Base-by-base conservation (phyloP, 441 rosid species). In the Metrosideros polymorpha region DNA sequence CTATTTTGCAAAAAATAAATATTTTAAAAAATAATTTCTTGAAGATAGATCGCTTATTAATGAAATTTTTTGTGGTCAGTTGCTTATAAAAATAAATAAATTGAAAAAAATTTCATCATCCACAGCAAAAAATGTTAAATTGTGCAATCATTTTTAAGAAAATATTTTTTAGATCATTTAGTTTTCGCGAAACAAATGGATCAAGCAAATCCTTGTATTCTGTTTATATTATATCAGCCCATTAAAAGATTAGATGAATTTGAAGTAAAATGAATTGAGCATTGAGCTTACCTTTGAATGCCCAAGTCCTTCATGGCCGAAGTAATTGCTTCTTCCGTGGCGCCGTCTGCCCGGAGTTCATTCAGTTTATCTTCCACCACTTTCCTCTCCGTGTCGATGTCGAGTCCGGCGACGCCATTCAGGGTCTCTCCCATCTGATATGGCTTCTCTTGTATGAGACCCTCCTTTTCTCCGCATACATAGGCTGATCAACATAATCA, bases 401-500 rank as follows among this genome's bases (percentile, higher is more conserved):
- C 94, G 82, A 97, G 90, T 47, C 94, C 94, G 6, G 86, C 27
- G 8, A 83, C 84, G 13, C 97, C 98, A 42, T 91, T 95, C 3
- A 96, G 93, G n/a, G 94, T 88, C 88, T 95, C 97, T 0, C 97
- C 98, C 91, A 92, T 88, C 2, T 25, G 49, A 63, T 89, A 94
- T 8, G 97, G 89, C 18, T 50, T 92, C 89, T 97, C 99, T 22
- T 50, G 49, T 83, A 96, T 89, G 22, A 95, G 56, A 39, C 99
- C 99, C 27, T 88, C 76, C 57, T 86, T 90, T 89, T 95, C 98
- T 17, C 99, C 99, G 10, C 91, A 83, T 4, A 97, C 98, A 89
- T 93, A 97, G 61, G 99, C 99, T 97, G 93, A 5, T 10, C 79
- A 22, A 32, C 39, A 15, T 61, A 6, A 42, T 71, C 47, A 71